Conservation (phyloP, 306 rosid genomes). For the Canavalia gladiata region DNA sequence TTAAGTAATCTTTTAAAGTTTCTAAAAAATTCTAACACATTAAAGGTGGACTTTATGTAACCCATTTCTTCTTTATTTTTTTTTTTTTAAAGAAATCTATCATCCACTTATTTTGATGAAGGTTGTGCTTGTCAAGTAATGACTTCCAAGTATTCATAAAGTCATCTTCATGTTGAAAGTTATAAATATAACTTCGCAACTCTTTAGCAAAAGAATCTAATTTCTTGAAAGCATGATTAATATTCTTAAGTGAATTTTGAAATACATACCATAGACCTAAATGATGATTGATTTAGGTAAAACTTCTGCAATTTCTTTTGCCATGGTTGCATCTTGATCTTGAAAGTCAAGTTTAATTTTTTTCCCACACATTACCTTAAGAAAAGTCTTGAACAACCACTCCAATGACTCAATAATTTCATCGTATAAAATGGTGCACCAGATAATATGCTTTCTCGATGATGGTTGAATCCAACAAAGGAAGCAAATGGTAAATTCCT, state of each 20-base stretch:
- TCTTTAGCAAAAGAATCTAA: neutral
- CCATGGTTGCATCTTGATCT: neutral
- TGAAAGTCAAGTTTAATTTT: neutral
- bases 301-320: neutral
- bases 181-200: neutral
- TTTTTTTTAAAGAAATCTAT: neutral
- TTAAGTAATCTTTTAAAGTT: too few species aligned
- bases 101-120: slow-evolving; percentile 20
- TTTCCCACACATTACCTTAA: neutral
- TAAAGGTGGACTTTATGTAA: too few species aligned
- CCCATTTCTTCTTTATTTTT: too few species aligned
- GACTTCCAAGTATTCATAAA: neutral
- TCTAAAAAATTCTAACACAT: too few species aligned
- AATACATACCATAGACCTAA: neutral
- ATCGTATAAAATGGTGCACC: neutral
- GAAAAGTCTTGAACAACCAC: slow-evolving; percentile 5
- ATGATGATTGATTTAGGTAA: neutral
- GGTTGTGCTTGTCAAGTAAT: neutral
- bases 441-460: neutral
- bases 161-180: neutral
- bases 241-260: slow-evolving; percentile 10
- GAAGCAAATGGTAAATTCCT: neutral
- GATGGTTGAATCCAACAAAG: neutral
- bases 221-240: slow-evolving; percentile 20
- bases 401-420: neutral